Conservation (phyloP, 768 basidiomycete genomes). For the Aureoboletus auriporus region DNA sequence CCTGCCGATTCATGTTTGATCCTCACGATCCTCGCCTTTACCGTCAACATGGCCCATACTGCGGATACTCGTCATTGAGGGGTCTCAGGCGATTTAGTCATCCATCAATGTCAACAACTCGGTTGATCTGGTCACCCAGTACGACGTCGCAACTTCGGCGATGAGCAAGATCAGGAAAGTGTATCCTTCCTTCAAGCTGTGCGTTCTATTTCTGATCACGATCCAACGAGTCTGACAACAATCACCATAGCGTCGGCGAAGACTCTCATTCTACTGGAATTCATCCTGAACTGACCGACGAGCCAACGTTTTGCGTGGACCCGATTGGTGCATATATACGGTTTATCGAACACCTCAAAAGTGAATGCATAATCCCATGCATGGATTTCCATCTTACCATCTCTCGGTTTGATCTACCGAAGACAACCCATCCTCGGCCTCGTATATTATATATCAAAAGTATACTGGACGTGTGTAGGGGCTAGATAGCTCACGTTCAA, state of each 20-base stretch:
- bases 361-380: conserved; percentile 57
- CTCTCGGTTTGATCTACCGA: conserved; percentile 83
- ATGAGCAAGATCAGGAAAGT: conserved; percentile 56
- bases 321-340: conserved; percentile 67
- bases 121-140: conserved; percentile 93
- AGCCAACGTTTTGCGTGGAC: conserved; percentile 94
- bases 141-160: conserved; percentile 83
- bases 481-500: no score
- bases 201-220: conserved; percentile 28
- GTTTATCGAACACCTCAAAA: background rate
- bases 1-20: conserved; percentile 48
- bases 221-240: background rate
- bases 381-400: conserved; percentile 87
- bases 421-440: conserved; percentile 84
- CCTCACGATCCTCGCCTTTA: conserved; percentile 69
- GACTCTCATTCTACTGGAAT: conserved; percentile 84
- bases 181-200: conserved; percentile 85
- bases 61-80: conserved; percentile 77
- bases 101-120: conserved; percentile 67
- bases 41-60: conserved; percentile 62
- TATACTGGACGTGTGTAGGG: no score
- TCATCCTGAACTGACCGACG: conserved; percentile 68
- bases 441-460: no score
- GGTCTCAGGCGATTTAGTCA: conserved; percentile 67
- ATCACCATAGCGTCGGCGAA: conserved; percentile 74